These are phyloP conservation scores for Plasmodium gaboni DNA, from an alignment of 169 alveolate species.

Conservation along the genomic window DNA sequence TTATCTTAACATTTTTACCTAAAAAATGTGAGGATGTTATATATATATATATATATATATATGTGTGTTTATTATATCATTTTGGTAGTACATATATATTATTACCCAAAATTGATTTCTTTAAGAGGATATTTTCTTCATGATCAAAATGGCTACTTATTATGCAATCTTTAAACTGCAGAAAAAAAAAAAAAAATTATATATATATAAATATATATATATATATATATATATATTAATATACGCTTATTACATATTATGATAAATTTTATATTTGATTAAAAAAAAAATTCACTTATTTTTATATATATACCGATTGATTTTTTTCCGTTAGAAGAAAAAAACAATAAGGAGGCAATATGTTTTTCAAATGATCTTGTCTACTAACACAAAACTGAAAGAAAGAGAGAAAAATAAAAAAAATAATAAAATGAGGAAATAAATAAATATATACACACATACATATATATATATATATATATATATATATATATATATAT, in stretches of 20 bases:
- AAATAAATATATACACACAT: not conserved
- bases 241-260: too few species aligned
- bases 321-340: constrained; percentile 43
- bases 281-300: too few species aligned
- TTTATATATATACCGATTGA: not conserved
- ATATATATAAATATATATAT: not conserved
- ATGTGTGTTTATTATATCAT: not conserved
- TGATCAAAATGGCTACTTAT: constrained; percentile 61
- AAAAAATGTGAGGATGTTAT: not conserved
- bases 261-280: too few species aligned
- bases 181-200: constrained; percentile 5
- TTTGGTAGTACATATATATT: not conserved
- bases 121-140: constrained; percentile 43
- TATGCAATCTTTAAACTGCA: constrained; percentile 63
- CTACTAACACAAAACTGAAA: constrained; percentile 64
- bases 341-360: constrained; percentile 50
- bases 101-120: constrained; percentile 64
- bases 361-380: constrained; percentile 53
- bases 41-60: not conserved
- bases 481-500: too few species aligned
- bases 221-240: not conserved
- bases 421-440: not conserved
- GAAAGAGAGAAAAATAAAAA: not conserved
- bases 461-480: not conserved
- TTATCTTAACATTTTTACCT: constrained; percentile 81